Evolutionary conservation across 371 early-diverging fungal species (phyloP).

Genomic region (Syncephalastrum monosporum): DNA sequence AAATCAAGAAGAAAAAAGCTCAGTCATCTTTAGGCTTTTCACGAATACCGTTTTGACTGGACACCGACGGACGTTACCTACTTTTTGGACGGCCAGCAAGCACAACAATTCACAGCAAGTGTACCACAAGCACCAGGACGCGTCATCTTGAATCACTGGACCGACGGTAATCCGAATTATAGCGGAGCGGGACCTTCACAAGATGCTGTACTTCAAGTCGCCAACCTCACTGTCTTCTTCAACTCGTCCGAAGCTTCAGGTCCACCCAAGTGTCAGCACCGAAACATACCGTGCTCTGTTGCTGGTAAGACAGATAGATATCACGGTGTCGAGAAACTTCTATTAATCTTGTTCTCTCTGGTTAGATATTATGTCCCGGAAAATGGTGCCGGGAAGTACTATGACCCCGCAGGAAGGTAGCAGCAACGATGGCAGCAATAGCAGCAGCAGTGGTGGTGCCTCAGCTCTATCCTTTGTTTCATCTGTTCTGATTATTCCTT

Average conservation of each 20-base stretch:
- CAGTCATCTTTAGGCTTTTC: slow-evolving; percentile 26
- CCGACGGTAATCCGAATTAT: slow-evolving; percentile 44
- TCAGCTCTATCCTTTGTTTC: too few species aligned
- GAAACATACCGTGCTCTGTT: slow-evolving; percentile 11
- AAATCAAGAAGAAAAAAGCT: neutral
- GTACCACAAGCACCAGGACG: slow-evolving; percentile 36
- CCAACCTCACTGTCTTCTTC: slow-evolving; percentile 40
- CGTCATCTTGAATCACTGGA: slow-evolving; percentile 44
- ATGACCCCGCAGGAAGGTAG: neutral
- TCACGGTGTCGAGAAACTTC: neutral
- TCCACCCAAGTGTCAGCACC: slow-evolving; percentile 11
- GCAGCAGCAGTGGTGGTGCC: too few species aligned
- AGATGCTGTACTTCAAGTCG: slow-evolving; percentile 26
- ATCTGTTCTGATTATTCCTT: too few species aligned
- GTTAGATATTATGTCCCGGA: slow-evolving; percentile 6
- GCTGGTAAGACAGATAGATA: slow-evolving; percentile 8
- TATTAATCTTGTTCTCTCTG: neutral
- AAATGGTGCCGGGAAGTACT: neutral
- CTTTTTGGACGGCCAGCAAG: slow-evolving; percentile 29
- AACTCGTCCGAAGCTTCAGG: slow-evolving; percentile 32
- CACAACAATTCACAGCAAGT: slow-evolving; percentile 27
- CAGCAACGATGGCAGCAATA: too few species aligned
- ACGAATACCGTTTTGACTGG: slow-evolving; percentile 51
- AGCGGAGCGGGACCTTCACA: slow-evolving; percentile 29
- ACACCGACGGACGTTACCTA: slow-evolving; percentile 28